Evolutionary conservation across 148 eudicot genomes (phyloP).

Genomic region (Arbutus unedo): DNA sequence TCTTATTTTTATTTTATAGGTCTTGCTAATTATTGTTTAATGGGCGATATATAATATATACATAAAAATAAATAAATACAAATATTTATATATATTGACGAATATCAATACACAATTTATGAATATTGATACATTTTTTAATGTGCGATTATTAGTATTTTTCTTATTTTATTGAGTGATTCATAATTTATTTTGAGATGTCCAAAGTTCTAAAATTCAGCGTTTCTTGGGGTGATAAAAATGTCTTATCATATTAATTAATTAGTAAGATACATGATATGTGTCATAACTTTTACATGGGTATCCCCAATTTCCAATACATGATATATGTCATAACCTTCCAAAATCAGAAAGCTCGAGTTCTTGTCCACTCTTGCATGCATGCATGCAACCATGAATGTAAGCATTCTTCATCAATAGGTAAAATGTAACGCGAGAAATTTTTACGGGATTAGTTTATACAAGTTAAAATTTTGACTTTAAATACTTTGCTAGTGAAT

Average conservation of each 20-base stretch:
- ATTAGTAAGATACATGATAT: background rate
- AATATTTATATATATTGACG: too few species aligned
- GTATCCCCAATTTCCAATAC: constrained; percentile 28
- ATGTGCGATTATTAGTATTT: too few species aligned
- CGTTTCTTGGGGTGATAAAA: constrained; percentile 51
- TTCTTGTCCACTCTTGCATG: background rate
- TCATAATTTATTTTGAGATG: constrained; percentile 13
- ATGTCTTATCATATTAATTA: constrained; percentile 27
- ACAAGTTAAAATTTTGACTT: too few species aligned
- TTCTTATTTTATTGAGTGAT: too few species aligned
- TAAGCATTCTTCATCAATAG: background rate
- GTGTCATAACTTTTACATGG: background rate
- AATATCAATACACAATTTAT: too few species aligned
- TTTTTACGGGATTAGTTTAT: too few species aligned
- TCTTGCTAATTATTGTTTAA: too few species aligned
- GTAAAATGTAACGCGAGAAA: background rate
- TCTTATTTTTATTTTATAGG: too few species aligned
- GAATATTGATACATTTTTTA: too few species aligned
- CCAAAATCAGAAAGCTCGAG: constrained; percentile 16
- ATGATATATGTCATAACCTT: constrained; percentile 36
- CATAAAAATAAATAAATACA: too few species aligned
- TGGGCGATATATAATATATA: too few species aligned
- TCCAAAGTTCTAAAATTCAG: constrained; percentile 52
- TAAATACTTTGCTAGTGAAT: too few species aligned
- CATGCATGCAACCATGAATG: background rate